A percentile compares a stretch with the other conserved stretches of the same genome.
Conservation (phyloP, 345 rosid genomes). For the Camelina hispida region DNA sequence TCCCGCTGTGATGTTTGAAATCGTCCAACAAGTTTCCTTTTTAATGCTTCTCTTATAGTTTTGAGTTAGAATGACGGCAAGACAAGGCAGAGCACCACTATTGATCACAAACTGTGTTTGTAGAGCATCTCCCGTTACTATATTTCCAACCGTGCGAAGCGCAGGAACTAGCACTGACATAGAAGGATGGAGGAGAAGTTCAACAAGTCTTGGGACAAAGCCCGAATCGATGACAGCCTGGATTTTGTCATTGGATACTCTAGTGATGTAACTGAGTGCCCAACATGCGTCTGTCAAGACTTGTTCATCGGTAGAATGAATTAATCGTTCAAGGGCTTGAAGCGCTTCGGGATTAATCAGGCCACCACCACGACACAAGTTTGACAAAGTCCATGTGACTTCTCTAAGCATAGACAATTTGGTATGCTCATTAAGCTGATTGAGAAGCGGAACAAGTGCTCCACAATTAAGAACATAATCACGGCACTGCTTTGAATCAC, state of each 20-base stretch:
- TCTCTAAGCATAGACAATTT: not conserved
- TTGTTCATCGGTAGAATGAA: not conserved
- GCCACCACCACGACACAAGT: not conserved
- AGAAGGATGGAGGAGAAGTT: not conserved
- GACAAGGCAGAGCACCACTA: not conserved
- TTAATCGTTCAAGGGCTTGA: not conserved
- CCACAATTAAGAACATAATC: too few species aligned
- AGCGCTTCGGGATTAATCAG: too few species aligned
- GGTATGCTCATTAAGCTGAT: not conserved
- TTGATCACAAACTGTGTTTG: constrained; percentile 6
- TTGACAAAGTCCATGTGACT: not conserved
- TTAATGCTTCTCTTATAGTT: not conserved
- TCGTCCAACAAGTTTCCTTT: not conserved
- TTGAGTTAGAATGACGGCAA: not conserved
- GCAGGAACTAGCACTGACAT: not conserved
- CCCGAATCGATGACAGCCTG: not conserved
- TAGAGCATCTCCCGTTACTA: not conserved
- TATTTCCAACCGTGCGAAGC: not conserved
- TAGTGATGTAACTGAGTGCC: not conserved
- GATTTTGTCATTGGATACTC: not conserved
- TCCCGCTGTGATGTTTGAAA: not conserved
- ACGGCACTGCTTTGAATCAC: too few species aligned
- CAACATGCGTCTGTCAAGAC: not conserved
- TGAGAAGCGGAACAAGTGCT: not conserved
- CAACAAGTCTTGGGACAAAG: not conserved